Base-by-base conservation (phyloP, 148 eudicot species). In the Amaranthus hypochondriacus region DNA sequence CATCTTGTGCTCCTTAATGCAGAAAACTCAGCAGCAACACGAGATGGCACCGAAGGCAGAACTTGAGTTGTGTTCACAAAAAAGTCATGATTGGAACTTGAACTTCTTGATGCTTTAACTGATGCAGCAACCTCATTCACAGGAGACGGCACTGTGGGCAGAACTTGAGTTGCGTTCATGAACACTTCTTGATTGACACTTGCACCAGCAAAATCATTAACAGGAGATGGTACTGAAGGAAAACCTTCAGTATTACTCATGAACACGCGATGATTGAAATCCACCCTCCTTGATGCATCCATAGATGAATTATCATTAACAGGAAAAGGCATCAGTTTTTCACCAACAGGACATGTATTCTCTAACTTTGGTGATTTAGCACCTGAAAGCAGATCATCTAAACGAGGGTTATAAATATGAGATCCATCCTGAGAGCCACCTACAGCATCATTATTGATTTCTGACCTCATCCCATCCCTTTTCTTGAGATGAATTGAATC, bases 1-100 rank as follows among this genome's bases (percentile, higher is more conserved):
- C 44, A 48, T 71, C 54, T 48, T 12, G 28, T 42, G 18, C 64
- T 15, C 39, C 62, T 56, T 7, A 51, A 70, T 52, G 58, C 46
- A 42, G 43, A 42, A 51, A 57, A 8, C 5, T 55, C 65, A 12
- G 42, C 46, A 4, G 21, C 14, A 14, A 73, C 56, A 56, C 43
- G 28, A 60, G 44, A 11, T n/a, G 78, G 56, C 44, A 68, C 5
- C 56, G 78, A 56, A 57, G 78, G 63, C 59, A 62, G 39, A 68
- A 56, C 13, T 49, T 12, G 56, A 50, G 70, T 43, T 49, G 70
- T 28, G 39, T 28, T 28, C 39, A 28, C 39, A 28, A 28, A 28
- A 28, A 28, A 28, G 39, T 28, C 39, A 0, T 28, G 39, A 28
- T 28, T 28, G 39, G 39, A 28, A 28, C 39, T 0, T 28, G 39